Percentiles rank a stretch among this genome's conserved stretches.
phyloP scores from a whole-genome alignment of 23 red algal species.

The Pyropia haitanensis region DNA sequence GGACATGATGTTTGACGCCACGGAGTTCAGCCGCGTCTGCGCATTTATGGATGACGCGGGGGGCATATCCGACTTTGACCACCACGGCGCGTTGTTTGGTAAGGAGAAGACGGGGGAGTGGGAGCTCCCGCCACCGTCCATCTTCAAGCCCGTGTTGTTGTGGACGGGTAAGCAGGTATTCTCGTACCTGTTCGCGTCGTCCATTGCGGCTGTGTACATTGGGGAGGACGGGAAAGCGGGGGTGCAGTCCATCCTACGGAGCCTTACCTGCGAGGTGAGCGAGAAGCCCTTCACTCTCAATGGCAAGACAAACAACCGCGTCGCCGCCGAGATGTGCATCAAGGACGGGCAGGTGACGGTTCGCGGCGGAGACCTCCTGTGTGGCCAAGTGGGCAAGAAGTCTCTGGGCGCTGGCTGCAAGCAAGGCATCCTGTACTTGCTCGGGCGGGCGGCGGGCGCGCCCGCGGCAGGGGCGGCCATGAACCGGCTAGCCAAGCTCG shows the following conservation, averaged over 20 bases:
- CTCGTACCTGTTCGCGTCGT: conserved; percentile 15
- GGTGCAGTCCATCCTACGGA: not conserved
- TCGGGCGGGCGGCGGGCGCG: conserved; percentile 58
- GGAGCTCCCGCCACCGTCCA: conserved; percentile 72
- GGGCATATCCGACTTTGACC: too few species aligned
- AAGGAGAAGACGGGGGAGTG: not conserved
- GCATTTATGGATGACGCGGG: conserved; percentile 39
- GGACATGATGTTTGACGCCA: conserved; percentile 61
- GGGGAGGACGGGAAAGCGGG: too few species aligned
- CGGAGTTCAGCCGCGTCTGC: conserved; percentile 46
- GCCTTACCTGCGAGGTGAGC: conserved; percentile 37
- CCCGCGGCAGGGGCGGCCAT: conserved; percentile 66
- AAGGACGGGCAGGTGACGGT: conserved; percentile 76
- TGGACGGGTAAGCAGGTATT: conserved; percentile 98
- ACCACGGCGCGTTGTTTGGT: not conserved
- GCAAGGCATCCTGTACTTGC: conserved; percentile 72
- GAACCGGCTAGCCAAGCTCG: conserved; percentile 73
- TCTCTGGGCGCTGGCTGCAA: conserved; percentile 77
- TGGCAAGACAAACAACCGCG: conserved; percentile 9
- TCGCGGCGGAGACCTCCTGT: conserved; percentile 73
- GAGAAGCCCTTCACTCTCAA: conserved; percentile 43
- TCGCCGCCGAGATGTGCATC: conserved; percentile 47
- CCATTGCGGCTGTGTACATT: too few species aligned
- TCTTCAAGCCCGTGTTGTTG: conserved; percentile 73
- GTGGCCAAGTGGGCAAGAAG: conserved; percentile 88